Evolutionary conservation across 176 grass and related monocot genomes (phyloP).

Genomic region (Ampelocalamus luodianensis): DNA sequence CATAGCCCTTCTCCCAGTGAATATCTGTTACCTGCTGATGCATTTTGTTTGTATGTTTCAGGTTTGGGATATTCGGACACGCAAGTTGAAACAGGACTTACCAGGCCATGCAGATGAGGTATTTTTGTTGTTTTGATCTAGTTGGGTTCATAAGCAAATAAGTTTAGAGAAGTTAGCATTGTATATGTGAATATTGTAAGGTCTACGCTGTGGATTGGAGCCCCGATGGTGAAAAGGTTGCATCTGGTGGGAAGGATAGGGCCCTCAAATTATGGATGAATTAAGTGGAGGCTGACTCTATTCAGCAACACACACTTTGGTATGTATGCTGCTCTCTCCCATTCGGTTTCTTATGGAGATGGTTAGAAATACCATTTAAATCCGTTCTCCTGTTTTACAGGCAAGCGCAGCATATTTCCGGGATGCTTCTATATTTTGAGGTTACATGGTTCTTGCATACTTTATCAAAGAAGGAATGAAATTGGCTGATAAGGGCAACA

Average conservation of each 20-base stretch:
- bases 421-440: background rate
- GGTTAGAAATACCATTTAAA: background rate
- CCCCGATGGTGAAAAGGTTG: constrained; percentile 75
- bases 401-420: background rate
- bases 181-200: constrained; percentile 19
- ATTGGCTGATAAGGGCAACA: background rate
- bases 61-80: constrained; percentile 66
- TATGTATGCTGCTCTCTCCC: background rate
- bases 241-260: constrained; percentile 88
- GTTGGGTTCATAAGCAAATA: background rate
- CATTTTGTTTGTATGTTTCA: constrained; percentile 21
- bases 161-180: background rate
- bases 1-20: background rate
- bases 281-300: constrained; percentile 19
- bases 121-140: constrained; percentile 21
- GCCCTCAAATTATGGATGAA: constrained; percentile 95
- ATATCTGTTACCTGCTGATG: constrained; percentile 21
- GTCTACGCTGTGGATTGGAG: constrained; percentile 63
- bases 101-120: constrained; percentile 62
- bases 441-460: background rate
- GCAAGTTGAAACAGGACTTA: constrained; percentile 61
- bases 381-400: background rate
- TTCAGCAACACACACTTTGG: background rate
- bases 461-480: background rate
- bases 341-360: background rate